Evolutionary conservation across 1,139 yeast species (phyloP), one percentile per base, ranked within the genome.

Genomic region (Meyerozyma guilliermondii): DNA sequence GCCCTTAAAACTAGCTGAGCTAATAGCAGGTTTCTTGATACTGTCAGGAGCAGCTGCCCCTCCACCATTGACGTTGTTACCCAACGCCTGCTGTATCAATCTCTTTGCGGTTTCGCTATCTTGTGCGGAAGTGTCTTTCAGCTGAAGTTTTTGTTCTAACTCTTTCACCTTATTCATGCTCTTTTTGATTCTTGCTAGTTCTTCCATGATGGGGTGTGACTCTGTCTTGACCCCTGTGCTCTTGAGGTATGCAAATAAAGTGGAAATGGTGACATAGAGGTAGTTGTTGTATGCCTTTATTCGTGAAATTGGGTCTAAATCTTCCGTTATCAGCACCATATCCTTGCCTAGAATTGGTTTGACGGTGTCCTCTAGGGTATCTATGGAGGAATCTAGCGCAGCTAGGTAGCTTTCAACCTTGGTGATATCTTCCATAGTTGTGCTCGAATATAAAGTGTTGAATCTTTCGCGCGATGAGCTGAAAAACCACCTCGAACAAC

Each of bases 171-270:
- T 73, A 35, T 72, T 74, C 83, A 87, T 83, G 53, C 83, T 83
- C 13, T 71, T 60, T 59, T 84, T 85, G 35, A 89, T 83, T 48
- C 95, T 70, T 18, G 70, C 71, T 41, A 89, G 68, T 58, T 89
- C 96, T 22, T 70, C 68, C 81, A 81, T 78, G 5, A 88, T 76
- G 0, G 84, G 80, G 48, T 83, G 87, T 3, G 63, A 60, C 14
- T 69, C 68, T 0, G 85, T 75, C 46, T 82, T 78, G 11, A 72
- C 62, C 0, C 94, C 95, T 13, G 65, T 63, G 2, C 80, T 57
- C 53, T 85, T 83, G 48, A 85, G 62, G 52, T 81, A 80, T 11
- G 88, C 76, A 58, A 66, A 76, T 41, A 76, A 58, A 13, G 72
- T 52, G 0, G 81, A 73, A 14, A 75, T 64, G 39, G 75, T 55